These are phyloP conservation scores for Fusarium bulbicola DNA, from an alignment of 2,329 filamentous ascomycete species.

Conservation along the genomic window DNA sequence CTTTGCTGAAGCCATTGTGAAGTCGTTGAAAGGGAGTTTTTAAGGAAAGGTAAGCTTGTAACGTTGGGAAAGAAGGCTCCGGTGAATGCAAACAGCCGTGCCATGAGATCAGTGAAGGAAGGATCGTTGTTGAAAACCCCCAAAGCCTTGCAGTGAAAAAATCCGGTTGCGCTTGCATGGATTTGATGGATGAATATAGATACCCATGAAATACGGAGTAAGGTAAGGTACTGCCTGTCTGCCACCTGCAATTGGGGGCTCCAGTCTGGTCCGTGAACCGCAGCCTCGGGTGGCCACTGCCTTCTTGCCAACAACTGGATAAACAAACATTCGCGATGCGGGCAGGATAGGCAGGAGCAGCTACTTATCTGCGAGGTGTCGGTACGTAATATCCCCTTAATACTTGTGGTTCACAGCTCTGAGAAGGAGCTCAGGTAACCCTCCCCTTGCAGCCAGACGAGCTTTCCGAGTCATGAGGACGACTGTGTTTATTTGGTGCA, in stretches of 20 bases:
- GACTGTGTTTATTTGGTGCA: conserved; percentile 13
- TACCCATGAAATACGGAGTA: conserved; percentile 9
- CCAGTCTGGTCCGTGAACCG: conserved; percentile 26
- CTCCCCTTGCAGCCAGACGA: conserved; percentile 4
- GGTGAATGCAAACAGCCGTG: conserved; percentile 3
- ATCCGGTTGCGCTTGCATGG: conserved; percentile 18
- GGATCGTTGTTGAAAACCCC: not conserved
- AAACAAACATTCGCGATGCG: not conserved
- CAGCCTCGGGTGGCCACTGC: conserved; percentile 25
- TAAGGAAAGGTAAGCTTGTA: not conserved
- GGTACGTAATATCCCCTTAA: not conserved
- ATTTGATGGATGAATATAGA: conserved; percentile 9
- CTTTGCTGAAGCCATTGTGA: conserved; percentile 24
- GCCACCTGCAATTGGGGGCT: conserved; percentile 17
- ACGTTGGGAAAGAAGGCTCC: not conserved
- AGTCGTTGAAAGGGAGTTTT: not conserved
- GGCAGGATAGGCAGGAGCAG: not conserved
- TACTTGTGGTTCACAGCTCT: conserved; percentile 10
- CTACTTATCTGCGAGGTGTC: not conserved
- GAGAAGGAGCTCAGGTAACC: conserved; percentile 6
- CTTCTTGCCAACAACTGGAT: not conserved
- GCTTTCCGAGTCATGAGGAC: conserved; percentile 32
- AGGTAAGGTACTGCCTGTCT: not conserved
- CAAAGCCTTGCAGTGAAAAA: conserved; percentile 4
- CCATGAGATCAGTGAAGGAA: not conserved